Evolutionary conservation across 371 early-diverging fungal genomes (phyloP).

Genomic region (Mortierella sp.): DNA sequence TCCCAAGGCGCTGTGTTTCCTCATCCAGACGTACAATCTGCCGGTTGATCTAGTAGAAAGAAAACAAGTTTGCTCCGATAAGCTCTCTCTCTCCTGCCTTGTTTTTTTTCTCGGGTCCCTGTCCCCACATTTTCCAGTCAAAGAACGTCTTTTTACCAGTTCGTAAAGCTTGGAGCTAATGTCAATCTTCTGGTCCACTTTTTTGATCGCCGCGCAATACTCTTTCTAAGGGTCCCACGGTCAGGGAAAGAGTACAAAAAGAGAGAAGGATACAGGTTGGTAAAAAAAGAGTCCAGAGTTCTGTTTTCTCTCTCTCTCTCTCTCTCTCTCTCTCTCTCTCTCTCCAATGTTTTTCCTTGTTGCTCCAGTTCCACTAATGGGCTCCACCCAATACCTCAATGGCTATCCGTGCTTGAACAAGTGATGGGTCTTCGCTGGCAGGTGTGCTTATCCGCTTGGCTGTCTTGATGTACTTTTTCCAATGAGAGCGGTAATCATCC

Average conservation of each 20-base stretch:
- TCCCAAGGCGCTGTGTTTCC: slow-evolving; percentile 45
- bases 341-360: too few relatives aligned
- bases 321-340: too few relatives aligned
- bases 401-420: slow-evolving; percentile 31
- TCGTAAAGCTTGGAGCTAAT: slow-evolving; percentile 37
- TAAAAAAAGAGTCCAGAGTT: too few relatives aligned
- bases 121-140: neutral
- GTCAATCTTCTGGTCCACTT: slow-evolving; percentile 51
- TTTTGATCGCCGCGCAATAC: slow-evolving; percentile 37
- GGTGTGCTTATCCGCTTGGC: slow-evolving; percentile 43
- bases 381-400: slow-evolving; percentile 52
- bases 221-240: slow-evolving; percentile 35
- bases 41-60: slow-evolving; percentile 35
- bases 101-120: too few relatives aligned
- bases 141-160: slow-evolving; percentile 16
- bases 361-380: too few relatives aligned
- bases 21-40: slow-evolving; percentile 48
- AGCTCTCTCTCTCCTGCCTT: too few relatives aligned
- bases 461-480: slow-evolving; percentile 48
- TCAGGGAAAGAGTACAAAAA: neutral
- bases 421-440: slow-evolving; percentile 24
- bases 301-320: too few relatives aligned
- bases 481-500: slow-evolving; percentile 35
- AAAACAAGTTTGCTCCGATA: neutral
- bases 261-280: too few relatives aligned